A percentile compares a stretch with the other conserved stretches of the same genome.
phyloP scores from a whole-genome alignment of 116 monocot species.

The Iris pallida region DNA sequence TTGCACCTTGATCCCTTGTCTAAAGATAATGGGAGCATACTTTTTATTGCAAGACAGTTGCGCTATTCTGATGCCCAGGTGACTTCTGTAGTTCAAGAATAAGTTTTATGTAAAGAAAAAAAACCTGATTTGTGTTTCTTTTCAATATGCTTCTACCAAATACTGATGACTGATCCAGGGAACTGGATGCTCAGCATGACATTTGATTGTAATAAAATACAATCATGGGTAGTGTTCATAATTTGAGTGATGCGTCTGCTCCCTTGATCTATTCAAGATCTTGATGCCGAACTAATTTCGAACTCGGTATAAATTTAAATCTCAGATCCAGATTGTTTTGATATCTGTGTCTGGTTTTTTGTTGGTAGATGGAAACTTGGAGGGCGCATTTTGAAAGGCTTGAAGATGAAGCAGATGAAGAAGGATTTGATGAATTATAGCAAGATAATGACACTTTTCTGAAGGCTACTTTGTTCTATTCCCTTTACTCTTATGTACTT shows the following conservation, averaged over 20 bases:
- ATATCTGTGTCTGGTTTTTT: background rate
- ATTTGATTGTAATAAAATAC: background rate
- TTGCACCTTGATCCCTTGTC: slow-evolving; percentile 20
- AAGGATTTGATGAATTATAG: slow-evolving; percentile 36
- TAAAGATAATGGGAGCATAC: slow-evolving; percentile 16
- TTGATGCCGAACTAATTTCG: background rate
- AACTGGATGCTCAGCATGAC: background rate
- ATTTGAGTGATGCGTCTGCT: background rate
- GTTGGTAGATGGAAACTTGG: slow-evolving; percentile 53
- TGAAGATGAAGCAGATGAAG: slow-evolving; percentile 42
- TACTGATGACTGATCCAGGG: background rate
- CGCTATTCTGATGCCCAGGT: slow-evolving; percentile 88
- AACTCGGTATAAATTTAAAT: background rate
- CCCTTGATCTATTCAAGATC: background rate
- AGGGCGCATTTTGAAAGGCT: slow-evolving; percentile 35
- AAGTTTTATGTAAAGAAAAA: background rate
- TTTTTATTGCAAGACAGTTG: slow-evolving; percentile 78
- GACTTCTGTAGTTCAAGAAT: background rate
- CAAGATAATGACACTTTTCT: background rate
- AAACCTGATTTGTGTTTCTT: background rate
- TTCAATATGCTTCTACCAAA: background rate
- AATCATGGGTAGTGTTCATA: background rate
- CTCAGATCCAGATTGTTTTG: background rate
- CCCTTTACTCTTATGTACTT: no score
- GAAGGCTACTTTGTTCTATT: background rate